Base-by-base conservation (phyloP, 2,329 filamentous ascomycete species). In the Calonectria honghensis region DNA sequence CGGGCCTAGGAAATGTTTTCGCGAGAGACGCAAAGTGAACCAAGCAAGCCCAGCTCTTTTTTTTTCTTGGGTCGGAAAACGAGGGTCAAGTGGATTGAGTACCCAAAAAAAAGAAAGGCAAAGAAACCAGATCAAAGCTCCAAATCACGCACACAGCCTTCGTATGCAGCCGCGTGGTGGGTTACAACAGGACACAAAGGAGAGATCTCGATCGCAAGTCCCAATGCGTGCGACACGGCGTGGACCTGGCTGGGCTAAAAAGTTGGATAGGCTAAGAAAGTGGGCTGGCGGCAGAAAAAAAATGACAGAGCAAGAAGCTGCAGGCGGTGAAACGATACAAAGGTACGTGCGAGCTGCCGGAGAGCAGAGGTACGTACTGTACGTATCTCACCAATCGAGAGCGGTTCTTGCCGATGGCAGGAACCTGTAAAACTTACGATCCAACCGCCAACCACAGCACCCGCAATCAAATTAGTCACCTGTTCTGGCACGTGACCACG, bases 281-380 rank as follows among this genome's bases (percentile, higher is more conserved):
- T 81, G 79, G 79, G 80, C 73, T 79, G 73, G 45, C 72, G 79
- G 80, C 79, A 81, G 80, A 81, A 81, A 81, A 77, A 81, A 76
- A 73, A 65, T 71, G 48, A 68, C 69, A 77, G 73, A 73, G 72
- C 74, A 74, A 67, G 66, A 18, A 75, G 66, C 73, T 76, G 70
- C 64, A 35, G 78, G 79, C 79, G 79, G 79, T 80, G 73, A 79
- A 2, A 16, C 1, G 27, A 9, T 48, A 16, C 41, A 6, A 11
- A 45, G 32, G 68, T 68, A 50, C 48, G 35, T 52, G 20, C 31
- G 24, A 50, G 29, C 32, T 39, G 51, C 54, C 10, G 37, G 45
- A 18, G 52, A 7, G 10, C 20, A 57, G 32, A 59, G 48, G 68
- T 65, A 65, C 48, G 59, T 64, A 70, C 68, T 50, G 37, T 48